Evolutionary conservation across 2,329 filamentous ascomycete genomes (phyloP).

Genomic region (Aspergillus chevalieri): DNA sequence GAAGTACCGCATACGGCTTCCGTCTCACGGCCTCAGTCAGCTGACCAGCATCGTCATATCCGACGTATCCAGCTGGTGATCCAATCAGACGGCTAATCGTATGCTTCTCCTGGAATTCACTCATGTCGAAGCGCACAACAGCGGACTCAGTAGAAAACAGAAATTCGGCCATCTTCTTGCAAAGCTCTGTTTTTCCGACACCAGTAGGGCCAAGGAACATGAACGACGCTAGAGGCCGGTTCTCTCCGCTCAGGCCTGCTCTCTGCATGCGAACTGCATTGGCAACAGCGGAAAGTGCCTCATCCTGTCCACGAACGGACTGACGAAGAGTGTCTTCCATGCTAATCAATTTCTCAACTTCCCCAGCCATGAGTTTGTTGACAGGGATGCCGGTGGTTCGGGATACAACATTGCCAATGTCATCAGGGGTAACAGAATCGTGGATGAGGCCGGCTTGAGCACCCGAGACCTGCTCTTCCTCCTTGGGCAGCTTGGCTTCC

Average conservation of each 20-base stretch:
- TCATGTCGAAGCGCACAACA: conserved; percentile 94
- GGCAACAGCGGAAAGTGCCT: conserved; percentile 82
- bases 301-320: conserved; percentile 86
- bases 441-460: conserved; percentile 63
- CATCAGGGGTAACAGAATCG: conserved; percentile 89
- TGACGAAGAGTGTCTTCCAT: conserved; percentile 88
- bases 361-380: conserved; percentile 83
- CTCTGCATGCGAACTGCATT: conserved; percentile 92
- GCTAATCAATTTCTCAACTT: conserved; percentile 87
- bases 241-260: conserved; percentile 84
- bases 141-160: conserved; percentile 88
- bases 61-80: conserved; percentile 87
- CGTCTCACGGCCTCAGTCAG: conserved; percentile 90
- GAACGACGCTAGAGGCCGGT: conserved; percentile 85
- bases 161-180: conserved; percentile 90
- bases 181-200: conserved; percentile 94
- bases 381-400: conserved; percentile 89
- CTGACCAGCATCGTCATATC: conserved; percentile 94
- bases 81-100: conserved; percentile 91
- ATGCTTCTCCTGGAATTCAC: conserved; percentile 95
- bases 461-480: conserved; percentile 46
- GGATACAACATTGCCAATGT: conserved; percentile 88
- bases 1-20: conserved; percentile 88
- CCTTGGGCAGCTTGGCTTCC: conserved; percentile 71
- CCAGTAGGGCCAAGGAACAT: conserved; percentile 97